Evolutionary conservation across 1,284 basidiomycete species (phyloP).

Genomic region (Schizophyllum commune): DNA sequence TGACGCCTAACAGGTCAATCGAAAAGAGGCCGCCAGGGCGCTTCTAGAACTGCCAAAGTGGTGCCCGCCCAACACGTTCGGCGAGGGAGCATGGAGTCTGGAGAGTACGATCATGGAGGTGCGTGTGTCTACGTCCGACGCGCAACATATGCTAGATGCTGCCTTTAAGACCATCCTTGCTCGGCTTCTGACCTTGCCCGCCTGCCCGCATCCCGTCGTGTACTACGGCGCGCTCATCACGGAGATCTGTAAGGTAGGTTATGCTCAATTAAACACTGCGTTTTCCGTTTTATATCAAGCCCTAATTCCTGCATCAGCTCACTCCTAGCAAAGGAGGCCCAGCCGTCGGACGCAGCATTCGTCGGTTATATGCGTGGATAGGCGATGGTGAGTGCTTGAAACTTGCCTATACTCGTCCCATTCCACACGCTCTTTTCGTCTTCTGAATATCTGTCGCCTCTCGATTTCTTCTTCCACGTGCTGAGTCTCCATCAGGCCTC

Average conservation of each 20-base stretch:
- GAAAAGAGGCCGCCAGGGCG: conserved; percentile 88
- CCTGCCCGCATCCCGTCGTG: conserved; percentile 68
- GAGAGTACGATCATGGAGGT: conserved; percentile 81
- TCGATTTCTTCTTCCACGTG: neutral
- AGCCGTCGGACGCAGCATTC: conserved; percentile 91
- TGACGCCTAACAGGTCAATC: conserved; percentile 49
- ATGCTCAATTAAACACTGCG: neutral
- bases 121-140: conserved; percentile 4
- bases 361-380: conserved; percentile 75
- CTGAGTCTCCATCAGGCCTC: conserved; percentile 36
- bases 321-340: conserved; percentile 88
- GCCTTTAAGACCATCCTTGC: conserved; percentile 61
- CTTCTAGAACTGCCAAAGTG: conserved; percentile 87
- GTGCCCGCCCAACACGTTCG: conserved; percentile 81
- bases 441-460: neutral
- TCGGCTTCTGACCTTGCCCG: conserved; percentile 71
- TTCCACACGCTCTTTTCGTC: neutral
- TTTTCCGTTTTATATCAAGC: neutral
- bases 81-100: conserved; percentile 68
- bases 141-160: neutral
- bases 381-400: conserved; percentile 31
- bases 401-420: too few relatives aligned
- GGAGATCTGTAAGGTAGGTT: conserved; percentile 83
- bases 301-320: neutral
- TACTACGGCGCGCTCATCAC: conserved; percentile 90